Percentiles rank a stretch among this genome's conserved stretches.
Evolutionary conservation across 2,329 filamentous ascomycete species (phyloP).

Genomic region (Alternaria dauci): DNA sequence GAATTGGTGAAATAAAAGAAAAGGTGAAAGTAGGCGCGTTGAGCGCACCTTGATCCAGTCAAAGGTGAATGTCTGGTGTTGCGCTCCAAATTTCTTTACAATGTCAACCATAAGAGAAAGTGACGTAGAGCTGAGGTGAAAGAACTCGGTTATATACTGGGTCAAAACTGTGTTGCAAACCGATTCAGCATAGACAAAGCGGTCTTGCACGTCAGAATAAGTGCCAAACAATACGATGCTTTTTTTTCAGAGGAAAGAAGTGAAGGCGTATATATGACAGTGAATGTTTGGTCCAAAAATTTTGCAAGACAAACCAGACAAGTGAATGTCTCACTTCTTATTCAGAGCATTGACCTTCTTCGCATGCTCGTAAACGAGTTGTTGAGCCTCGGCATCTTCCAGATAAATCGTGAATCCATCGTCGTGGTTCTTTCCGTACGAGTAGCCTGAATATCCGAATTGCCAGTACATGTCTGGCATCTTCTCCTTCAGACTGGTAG

Average conservation of each 20-base stretch:
- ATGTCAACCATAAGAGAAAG: background rate
- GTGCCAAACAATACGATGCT: background rate
- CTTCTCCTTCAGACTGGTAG: constrained; percentile 57
- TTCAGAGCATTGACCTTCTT: constrained; percentile 4
- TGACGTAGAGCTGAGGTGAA: background rate
- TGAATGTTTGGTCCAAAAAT: background rate
- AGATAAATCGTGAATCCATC: constrained; percentile 67
- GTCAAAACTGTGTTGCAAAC: background rate
- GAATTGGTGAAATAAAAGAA: background rate
- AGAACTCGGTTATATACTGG: background rate
- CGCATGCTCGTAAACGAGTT: constrained; percentile 2
- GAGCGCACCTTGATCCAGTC: background rate
- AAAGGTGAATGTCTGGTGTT: background rate
- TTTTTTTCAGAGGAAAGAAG: background rate
- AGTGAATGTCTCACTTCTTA: background rate
- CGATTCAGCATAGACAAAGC: background rate
- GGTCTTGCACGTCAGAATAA: background rate
- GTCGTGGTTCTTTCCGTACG: constrained; percentile 63
- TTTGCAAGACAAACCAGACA: background rate
- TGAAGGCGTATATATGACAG: background rate
- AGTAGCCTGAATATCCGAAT: constrained; percentile 61
- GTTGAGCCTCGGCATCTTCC: constrained; percentile 44
- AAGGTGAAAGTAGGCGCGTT: background rate
- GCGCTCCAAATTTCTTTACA: background rate
- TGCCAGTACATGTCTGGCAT: constrained; percentile 67